Evolutionary conservation across 805 yeast species (phyloP), one percentile per base, ranked within the genome.

Genomic region (Candida montana): DNA sequence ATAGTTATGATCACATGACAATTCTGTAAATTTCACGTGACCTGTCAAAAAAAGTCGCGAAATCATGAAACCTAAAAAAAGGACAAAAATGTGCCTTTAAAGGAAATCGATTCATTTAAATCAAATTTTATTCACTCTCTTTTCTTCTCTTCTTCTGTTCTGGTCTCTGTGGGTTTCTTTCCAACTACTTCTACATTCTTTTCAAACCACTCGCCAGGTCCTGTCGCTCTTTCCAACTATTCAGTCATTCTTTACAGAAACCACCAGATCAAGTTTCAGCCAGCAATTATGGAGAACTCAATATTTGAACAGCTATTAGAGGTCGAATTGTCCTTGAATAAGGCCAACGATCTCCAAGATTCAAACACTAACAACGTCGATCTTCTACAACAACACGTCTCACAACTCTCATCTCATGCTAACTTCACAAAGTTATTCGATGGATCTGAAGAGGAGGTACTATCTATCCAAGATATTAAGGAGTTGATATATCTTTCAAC

Each of bases 401-500:
- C 47, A 23, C 32, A 36, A 13, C 27, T 51, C 10, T 33, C 53
- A 2, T 7, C 43, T 2, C 45, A 38, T 17, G 24, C 31, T 8
- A 35, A 40, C 15, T 34, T 30, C 21, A 17, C 10, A 3, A 26
- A 35, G 15, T 33, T 33, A 10, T 27, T 36, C 18, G 39, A 39
- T 16, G 31, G 9, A 2, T 9, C 36, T 11, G 9, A 44, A 61
- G 28, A 44, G 8, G 41, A 41, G 7, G 24, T 16, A 7, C 15
- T 39, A 6, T 60, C 71, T 26, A 62, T 75, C 8, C 37, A 45
- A 2, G 36, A 60, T 58, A 55, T 58, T 57, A 45, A 31, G 18
- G n/a, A 26, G 1, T 24, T 57, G 2, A 26, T 58, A 4, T 20
- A 41, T 2, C 58, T 66, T 46, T 48, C 47, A 3, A 54, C 48